Conservation (phyloP, 305 asterid genomes). For the Lippia alba region DNA sequence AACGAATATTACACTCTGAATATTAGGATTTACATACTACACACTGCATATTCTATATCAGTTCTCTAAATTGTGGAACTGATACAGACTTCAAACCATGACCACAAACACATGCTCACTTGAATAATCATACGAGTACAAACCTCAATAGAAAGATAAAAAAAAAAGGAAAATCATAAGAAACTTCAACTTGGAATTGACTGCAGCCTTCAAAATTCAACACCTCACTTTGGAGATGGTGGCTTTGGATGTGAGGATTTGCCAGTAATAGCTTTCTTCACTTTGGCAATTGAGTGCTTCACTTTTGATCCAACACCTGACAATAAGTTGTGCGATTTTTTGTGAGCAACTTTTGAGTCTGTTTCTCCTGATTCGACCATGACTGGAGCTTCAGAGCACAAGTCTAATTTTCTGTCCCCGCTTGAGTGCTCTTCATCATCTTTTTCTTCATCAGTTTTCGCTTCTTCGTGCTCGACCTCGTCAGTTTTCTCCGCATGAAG, state of each 20-base stretch:
- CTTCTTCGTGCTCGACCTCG: constrained; percentile 40
- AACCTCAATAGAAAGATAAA: constrained; percentile 31
- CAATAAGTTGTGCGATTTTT: constrained; percentile 79
- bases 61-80: constrained; percentile 26
- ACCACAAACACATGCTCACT: constrained; percentile 30
- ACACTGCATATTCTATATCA: constrained; percentile 19
- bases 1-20: constrained; percentile 14
- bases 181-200: constrained; percentile 23
- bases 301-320: constrained; percentile 93
- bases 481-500: constrained; percentile 38
- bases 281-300: constrained; percentile 92
- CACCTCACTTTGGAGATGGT: constrained; percentile 56
- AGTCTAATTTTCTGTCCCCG: constrained; percentile 42
- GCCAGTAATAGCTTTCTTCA: constrained; percentile 86
- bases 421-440: constrained; percentile 50
- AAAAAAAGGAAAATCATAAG: constrained; percentile 19
- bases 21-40: constrained; percentile 29
- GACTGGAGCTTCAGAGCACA: constrained; percentile 62
- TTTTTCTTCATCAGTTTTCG: constrained; percentile 49
- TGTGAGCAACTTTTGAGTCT: constrained; percentile 59
- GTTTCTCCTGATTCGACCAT: constrained; percentile 61
- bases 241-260: constrained; percentile 70
- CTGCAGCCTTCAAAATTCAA: constrained; percentile 14
- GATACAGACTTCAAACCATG: constrained; percentile 33
- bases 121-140: constrained; percentile 25